Conservation (phyloP, 805 yeast species). For the Danielia reshetovae region DNA sequence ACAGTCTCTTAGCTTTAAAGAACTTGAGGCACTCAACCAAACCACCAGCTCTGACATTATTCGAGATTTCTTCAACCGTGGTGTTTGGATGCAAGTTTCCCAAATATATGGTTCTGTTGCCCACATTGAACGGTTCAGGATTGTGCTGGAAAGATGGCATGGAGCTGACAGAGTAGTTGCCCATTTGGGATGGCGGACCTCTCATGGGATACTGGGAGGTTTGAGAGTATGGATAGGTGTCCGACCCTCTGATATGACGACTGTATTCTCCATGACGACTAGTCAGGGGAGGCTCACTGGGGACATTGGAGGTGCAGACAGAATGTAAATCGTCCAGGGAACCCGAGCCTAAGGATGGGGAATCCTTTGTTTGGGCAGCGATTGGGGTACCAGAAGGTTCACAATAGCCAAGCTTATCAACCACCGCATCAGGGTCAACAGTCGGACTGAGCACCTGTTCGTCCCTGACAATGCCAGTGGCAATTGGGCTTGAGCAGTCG, state of each 20-base stretch:
- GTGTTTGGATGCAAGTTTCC: constrained; percentile 65
- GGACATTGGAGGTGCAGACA: neutral
- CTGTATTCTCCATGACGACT: too few relatives aligned
- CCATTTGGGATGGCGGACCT: neutral
- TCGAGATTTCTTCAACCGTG: constrained; percentile 69
- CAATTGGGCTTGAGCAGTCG: neutral
- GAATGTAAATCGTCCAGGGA: neutral
- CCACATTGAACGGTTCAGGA: constrained; percentile 31
- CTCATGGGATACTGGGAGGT: constrained; percentile 1
- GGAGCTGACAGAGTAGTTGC: neutral
- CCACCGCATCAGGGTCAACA: neutral
- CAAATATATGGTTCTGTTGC: constrained; percentile 65
- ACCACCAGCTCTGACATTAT: constrained; percentile 73
- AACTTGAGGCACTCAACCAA: constrained; percentile 55
- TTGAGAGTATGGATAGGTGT: constrained; percentile 1
- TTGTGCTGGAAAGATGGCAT: constrained; percentile 11
- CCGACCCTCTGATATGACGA: neutral
- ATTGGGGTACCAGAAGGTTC: too few relatives aligned
- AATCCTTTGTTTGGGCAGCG: neutral
- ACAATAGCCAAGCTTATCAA: neutral
- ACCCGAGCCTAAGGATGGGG: neutral
- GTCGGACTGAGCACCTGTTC: too few relatives aligned
- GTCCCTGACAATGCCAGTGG: too few relatives aligned
- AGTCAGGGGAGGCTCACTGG: neutral
- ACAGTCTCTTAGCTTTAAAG: constrained; percentile 50